Base-by-base conservation (phyloP, 2,329 filamentous ascomycete species). In the Colletotrichum navitas region DNA sequence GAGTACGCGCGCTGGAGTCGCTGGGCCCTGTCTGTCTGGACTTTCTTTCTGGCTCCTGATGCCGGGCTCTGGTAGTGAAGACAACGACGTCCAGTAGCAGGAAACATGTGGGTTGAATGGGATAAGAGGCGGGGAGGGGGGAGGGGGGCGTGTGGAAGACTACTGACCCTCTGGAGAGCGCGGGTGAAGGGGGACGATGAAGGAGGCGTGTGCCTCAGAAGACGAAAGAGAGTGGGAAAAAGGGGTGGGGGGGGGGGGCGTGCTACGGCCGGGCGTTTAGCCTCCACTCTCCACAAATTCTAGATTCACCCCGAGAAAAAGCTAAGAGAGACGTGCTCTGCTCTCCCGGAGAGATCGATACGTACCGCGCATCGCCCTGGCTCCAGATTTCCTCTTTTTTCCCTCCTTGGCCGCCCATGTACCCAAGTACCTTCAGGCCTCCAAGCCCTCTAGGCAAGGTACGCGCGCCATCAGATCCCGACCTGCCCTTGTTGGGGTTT, bases 281-380 rank as follows among this genome's bases (percentile, higher is more conserved):
- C 45, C 65, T 49, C 52, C 65, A 71, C 45, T 59, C 45, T 60
- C 66, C 66, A 68, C 52, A 52, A n/a, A 49, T 39, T 16, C 39
- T 47, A 7, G 56, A 34, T 24, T 47, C 66, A 69, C 60, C 55
- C 21, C 21, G 21, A 18, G 62, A 55, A 63, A 72, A 72, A 69
- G 69, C 65, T 54, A 69, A 72, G 69, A 60, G 65, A 58, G 60
- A 69, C 68, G 64, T 68, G 68, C 68, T 71, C 58, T 71, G 68
- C 64, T 58, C 58, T 63, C 68, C 68, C 68, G 68, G 51, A 68
- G 68, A 51, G 36, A 45, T 71, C 65, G 49, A 21, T 68, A 71
- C 68, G 41, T 43, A 43, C 41, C 16, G 4, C 39, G 68, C 63
- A 71, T 24, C 41, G 6, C 16, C 10, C 34, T 54, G 45, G n/a